Base-by-base conservation (phyloP, 352 stramenopile species). In the Phytopythium mirpurense region DNA sequence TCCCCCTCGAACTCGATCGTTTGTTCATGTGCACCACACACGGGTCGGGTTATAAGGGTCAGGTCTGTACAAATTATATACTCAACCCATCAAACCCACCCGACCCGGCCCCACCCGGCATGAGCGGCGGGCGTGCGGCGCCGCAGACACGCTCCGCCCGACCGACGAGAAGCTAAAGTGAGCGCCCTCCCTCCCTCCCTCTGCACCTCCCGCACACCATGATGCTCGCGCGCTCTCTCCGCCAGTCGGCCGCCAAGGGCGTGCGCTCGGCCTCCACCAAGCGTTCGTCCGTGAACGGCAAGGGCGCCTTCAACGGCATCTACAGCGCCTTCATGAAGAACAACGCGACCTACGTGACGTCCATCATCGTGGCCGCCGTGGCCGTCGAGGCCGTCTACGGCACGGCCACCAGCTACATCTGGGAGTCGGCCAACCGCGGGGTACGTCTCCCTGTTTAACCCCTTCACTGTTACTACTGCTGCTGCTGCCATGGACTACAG, bases 301-400 rank as follows among this genome's bases (percentile, higher is more conserved):
- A 85, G 45, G 82, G 83, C 40, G 55, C 64, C 23, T 41, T 91
- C 27, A 70, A 92, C 54, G 58, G 47, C 37, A 54, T 81, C 45
- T 94, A 94, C 74, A 73, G 82, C 52, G 42, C 69, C 34, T 84
- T 94, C 68, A 89, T 92, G 78, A 89, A 88, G 71, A 86, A 68
- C 67, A 82, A 89, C 61, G 62, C 84, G 26, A 80, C 78, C 32
- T 94, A 94, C 72, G 72, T 94, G 47, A 80, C 77, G 37, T 87
- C 81, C 44, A 73, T 94, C 54, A 58, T 94, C 44, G 60, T 84
- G 37, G 83, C 79, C 34, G 67, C 74, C 31, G 55, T 94, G 31
- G 64, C 87, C 31, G 78, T 78, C 49, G 83, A 94, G 63, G 68
- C 67, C 51, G 67, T 89, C 52, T 94, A 88, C 64, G 83, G 83